A percentile compares a stretch with the other conserved stretches of the same genome.
Evolutionary conservation across 2,329 filamentous ascomycete species (phyloP).

Genomic region (Arachnopeziza araneosa): DNA sequence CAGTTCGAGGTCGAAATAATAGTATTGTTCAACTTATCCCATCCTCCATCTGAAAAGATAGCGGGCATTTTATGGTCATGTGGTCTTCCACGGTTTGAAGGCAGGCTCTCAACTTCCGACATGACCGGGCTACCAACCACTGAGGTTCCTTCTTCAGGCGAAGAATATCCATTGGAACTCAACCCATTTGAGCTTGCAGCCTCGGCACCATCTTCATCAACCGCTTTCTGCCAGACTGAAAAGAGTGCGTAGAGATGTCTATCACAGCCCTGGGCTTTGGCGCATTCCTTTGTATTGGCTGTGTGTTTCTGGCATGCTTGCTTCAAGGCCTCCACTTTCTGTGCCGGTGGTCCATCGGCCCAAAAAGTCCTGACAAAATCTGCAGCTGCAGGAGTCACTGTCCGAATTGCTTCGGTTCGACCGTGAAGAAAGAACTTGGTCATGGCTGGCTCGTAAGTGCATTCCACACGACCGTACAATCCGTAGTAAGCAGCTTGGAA

Average conservation of each 20-base stretch:
- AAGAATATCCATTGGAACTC: constrained; percentile 57
- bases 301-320: constrained; percentile 82
- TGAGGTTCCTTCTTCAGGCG: constrained; percentile 42
- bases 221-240: constrained; percentile 85
- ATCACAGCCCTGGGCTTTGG: constrained; percentile 87
- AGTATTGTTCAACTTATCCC: constrained; percentile 93
- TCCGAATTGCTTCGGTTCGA: constrained; percentile 86
- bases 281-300: constrained; percentile 73
- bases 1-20: constrained; percentile 98
- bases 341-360: constrained; percentile 76
- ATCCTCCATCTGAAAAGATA: constrained; percentile 82
- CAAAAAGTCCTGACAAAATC: constrained; percentile 92
- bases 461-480: constrained; percentile 87
- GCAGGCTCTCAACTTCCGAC: constrained; percentile 21
- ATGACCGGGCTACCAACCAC: constrained; percentile 46
- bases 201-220: constrained; percentile 64
- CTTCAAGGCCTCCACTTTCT: constrained; percentile 81
- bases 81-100: constrained; percentile 26
- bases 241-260: constrained; percentile 90
- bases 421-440: constrained; percentile 92
- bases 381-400: constrained; percentile 77
- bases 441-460: constrained; percentile 97
- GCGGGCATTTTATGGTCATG: constrained; percentile 57
- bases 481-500: constrained; percentile 98
- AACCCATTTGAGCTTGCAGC: constrained; percentile 51